phyloP scores from a whole-genome alignment of 169 alveolate species.

The Eimeria zaria region DNA sequence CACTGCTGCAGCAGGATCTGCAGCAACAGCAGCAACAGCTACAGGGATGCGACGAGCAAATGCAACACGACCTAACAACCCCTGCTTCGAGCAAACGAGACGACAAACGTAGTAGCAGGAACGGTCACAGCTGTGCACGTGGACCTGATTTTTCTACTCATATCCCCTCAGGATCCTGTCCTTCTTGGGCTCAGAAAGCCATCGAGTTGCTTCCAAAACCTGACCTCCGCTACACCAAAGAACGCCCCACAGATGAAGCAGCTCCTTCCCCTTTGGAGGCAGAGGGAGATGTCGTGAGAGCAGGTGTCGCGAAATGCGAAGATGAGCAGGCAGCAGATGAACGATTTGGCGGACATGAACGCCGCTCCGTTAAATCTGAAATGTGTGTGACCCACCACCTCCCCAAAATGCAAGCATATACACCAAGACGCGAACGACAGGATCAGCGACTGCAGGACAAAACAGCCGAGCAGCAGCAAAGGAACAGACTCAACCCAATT shows the following conservation, averaged over 20 bases:
- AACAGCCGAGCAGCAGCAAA: slow-evolving; percentile 4
- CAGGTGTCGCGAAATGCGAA: neutral
- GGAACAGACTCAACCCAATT: neutral
- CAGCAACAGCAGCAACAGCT: slow-evolving; percentile 9
- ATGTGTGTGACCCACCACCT: neutral
- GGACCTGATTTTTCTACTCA: neutral
- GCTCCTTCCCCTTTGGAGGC: neutral
- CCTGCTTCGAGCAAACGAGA: neutral
- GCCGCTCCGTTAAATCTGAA: neutral
- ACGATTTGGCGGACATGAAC: neutral
- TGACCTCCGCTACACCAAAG: neutral
- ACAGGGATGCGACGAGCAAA: neutral
- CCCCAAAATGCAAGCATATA: neutral
- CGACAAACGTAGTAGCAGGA: slow-evolving; percentile 20
- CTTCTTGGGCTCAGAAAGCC: slow-evolving; percentile 1
- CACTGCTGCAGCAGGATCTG: neutral
- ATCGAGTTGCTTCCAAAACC: neutral
- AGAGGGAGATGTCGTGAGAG: neutral
- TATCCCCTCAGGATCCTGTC: neutral
- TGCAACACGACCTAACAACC: neutral
- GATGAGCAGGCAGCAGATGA: neutral
- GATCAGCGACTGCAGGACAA: neutral
- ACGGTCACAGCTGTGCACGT: neutral
- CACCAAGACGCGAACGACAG: neutral
- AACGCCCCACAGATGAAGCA: neutral